Evolutionary conservation across 2,329 filamentous ascomycete genomes (phyloP), one percentile per base, ranked within the genome.

Genomic region (Colletotrichum musicola): DNA sequence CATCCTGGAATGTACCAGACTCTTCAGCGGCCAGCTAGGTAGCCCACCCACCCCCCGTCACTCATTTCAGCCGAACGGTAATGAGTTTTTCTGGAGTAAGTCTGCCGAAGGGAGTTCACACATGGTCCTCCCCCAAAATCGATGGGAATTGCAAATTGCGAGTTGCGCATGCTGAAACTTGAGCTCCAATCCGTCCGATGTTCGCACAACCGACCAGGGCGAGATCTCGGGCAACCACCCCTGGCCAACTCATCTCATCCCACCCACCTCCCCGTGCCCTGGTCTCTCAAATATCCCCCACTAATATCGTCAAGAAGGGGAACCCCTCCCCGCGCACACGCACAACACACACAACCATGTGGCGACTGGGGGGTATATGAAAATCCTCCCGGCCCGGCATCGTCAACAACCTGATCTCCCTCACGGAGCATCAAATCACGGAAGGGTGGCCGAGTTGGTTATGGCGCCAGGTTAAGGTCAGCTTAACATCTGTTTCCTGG

Each of bases 381-480:
- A 25, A 30, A 25, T 49, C 18, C 38, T 30, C 12, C 3, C 13
- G 18, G 4, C 0, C 0, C 0, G 0, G 0, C 0, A 1, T 1
- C 1, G 0, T 4, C 25, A 53, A 46, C 12, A n/a, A 20, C 4
- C 10, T 6, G 4, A 20, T 40, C 7, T 40, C 4, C 12, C 10
- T 13, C n/a, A 10, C 4, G 35, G 18, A 56, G 55, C 20, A 27
- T 10, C 4, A 4, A n/a, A n/a, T 9, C 25, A 9, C 25, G 66
- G 66, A 56, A 69, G 66, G 66, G 66, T 69, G 66, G 66, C 66
- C 66, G 66, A 69, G 66, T 69, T 69, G 66, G 66, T 69, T 69
- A 69, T 69, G 66, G 66, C 66, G 66, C 62, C 66, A 69, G 66
- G 66, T 69, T 69, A 69, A 69, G 66, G 66, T 61, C 56, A 69